Percentiles rank a stretch among this genome's conserved stretches.
Evolutionary conservation across 495 filamentous ascomycete genomes (phyloP).

Genomic region (Penicillium argentinense): DNA sequence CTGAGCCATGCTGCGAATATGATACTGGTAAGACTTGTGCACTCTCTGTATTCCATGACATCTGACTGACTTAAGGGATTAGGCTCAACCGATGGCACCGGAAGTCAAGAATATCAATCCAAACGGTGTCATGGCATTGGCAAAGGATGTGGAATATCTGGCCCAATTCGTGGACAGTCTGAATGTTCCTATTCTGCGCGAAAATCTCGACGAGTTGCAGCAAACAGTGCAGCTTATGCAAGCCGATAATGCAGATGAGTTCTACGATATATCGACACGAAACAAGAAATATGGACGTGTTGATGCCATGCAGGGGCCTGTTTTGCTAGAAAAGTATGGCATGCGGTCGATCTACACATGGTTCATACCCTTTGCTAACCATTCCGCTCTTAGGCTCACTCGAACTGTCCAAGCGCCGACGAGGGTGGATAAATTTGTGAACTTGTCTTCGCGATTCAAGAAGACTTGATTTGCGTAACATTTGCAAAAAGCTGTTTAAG

Average conservation of each 20-base stretch:
- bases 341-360: not conserved
- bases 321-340: constrained; percentile 82
- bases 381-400: constrained; percentile 56
- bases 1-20: constrained; percentile 84
- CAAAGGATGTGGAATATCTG: constrained; percentile 80
- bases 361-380: constrained; percentile 37
- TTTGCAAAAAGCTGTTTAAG: constrained; percentile 2
- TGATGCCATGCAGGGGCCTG: constrained; percentile 81
- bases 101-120: constrained; percentile 83
- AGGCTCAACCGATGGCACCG: constrained; percentile 79
- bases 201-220: constrained; percentile 87
- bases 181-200: constrained; percentile 73
- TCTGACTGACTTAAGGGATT: constrained; percentile 9
- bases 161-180: constrained; percentile 81
- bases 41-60: not conserved
- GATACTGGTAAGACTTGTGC: constrained; percentile 64
- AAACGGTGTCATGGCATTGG: constrained; percentile 76
- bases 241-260: constrained; percentile 87
- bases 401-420: constrained; percentile 58
- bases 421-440: constrained; percentile 62
- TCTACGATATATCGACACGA: constrained; percentile 81
- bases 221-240: constrained; percentile 88
- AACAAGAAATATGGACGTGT: constrained; percentile 94
- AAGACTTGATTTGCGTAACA: constrained; percentile 38
- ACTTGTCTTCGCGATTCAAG: constrained; percentile 70